Percentiles rank a stretch among this genome's conserved stretches.
Evolutionary conservation across 306 rosid species (phyloP).

Genomic region (Begonia masoniana): DNA sequence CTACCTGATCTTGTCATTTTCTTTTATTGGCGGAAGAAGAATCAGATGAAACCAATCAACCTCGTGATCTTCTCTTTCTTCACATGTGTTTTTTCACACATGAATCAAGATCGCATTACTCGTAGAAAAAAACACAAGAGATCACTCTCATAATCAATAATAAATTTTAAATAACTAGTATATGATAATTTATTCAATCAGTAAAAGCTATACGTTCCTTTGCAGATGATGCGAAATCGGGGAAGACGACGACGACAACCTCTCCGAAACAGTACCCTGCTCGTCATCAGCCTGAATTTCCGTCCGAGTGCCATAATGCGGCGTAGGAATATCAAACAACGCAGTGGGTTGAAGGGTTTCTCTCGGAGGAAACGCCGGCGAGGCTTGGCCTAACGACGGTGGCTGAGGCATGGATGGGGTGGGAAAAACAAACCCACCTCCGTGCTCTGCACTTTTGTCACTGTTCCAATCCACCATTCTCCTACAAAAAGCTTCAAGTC

Average conservation of each 20-base stretch:
- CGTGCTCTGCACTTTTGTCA: constrained; percentile 14
- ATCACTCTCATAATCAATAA: no score
- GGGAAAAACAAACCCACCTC: constrained; percentile 27
- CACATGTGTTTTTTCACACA: no score
- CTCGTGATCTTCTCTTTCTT: no score
- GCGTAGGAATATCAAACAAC: constrained; percentile 33
- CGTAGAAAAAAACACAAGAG: no score
- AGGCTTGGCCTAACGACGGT: constrained; percentile 9
- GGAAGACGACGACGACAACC: constrained; percentile 29
- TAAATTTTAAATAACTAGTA: no score
- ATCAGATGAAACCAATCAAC: no score
- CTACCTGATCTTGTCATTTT: no score
- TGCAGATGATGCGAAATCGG: constrained; percentile 41
- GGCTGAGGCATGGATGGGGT: constrained; percentile 13
- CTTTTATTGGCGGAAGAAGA: no score
- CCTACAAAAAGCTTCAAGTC: constrained; percentile 34
- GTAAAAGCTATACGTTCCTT: no score
- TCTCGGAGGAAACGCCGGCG: constrained; percentile 31
- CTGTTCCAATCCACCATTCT: constrained; percentile 43
- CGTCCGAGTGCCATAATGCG: constrained; percentile 37
- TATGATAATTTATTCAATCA: no score
- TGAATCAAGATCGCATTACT: no score
- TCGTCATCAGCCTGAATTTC: constrained; percentile 17
- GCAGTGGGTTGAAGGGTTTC: constrained; percentile 66
- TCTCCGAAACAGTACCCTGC: constrained; percentile 29